Percentiles rank a stretch among this genome's conserved stretches.
phyloP scores from a whole-genome alignment of 1,284 basidiomycete species.

The Afroboletus lepidellus region DNA sequence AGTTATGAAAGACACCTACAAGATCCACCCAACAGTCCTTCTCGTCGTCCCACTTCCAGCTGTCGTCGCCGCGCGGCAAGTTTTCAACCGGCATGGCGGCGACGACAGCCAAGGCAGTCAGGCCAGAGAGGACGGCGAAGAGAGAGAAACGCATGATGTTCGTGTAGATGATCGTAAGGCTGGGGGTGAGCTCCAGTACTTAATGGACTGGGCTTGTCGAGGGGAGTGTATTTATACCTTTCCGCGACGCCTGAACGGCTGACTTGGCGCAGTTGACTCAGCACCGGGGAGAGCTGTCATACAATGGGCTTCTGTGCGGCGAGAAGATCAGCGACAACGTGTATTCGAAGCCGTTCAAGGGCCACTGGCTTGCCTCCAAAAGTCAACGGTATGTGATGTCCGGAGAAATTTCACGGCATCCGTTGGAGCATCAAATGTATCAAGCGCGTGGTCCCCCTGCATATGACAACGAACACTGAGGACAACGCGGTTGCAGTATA shows the following conservation, averaged over 20 bases:
- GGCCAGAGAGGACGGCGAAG: neutral
- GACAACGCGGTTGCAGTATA: neutral
- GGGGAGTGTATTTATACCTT: neutral
- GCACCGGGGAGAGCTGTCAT: neutral
- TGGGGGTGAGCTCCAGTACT: neutral
- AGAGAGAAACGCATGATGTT: constrained; percentile 2
- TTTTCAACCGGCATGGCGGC: neutral
- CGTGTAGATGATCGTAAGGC: neutral
- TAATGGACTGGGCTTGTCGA: neutral
- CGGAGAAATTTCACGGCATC: too few species aligned
- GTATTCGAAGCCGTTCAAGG: too few species aligned
- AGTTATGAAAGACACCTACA: too few species aligned
- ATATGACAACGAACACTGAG: too few species aligned
- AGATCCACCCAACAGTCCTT: too few species aligned
- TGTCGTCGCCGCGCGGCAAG: neutral
- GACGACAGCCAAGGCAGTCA: neutral
- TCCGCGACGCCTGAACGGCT: neutral
- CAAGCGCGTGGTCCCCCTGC: too few species aligned
- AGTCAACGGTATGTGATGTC: too few species aligned
- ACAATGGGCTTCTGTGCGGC: too few species aligned
- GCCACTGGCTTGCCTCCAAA: too few species aligned
- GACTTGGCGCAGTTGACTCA: neutral
- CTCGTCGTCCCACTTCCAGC: neutral
- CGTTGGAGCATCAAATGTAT: too few species aligned
- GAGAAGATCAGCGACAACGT: too few species aligned